Percentiles rank a stretch among this genome's conserved stretches.
phyloP scores from a whole-genome alignment of 768 basidiomycete genomes.

The Suillus spraguei region DNA sequence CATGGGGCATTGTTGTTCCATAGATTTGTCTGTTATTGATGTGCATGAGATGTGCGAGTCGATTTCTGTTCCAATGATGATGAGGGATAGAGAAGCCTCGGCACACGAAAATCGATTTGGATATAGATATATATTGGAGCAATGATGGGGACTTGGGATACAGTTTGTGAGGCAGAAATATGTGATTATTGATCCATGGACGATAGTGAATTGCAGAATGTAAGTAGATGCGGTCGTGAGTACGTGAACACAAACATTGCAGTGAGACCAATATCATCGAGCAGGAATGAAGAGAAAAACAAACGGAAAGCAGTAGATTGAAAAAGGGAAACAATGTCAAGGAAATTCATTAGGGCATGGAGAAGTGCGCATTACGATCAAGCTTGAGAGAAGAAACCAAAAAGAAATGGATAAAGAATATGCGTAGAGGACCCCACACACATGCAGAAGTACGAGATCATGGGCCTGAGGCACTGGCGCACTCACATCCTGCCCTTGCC shows the following conservation, averaged over 20 bases:
- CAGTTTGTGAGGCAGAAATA: slow-evolving; percentile 6
- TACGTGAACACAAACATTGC: neutral
- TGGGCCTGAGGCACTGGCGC: neutral
- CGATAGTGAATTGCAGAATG: neutral
- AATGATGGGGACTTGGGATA: neutral
- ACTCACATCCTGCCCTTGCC: slow-evolving; percentile 13
- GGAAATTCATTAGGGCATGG: neutral
- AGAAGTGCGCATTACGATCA: neutral
- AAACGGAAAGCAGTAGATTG: neutral
- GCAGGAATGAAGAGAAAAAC: neutral
- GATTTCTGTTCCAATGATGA: neutral
- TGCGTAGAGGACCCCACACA: too few species aligned
- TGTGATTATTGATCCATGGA: slow-evolving; percentile 4
- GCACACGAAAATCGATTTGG: neutral
- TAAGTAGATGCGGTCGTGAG: slow-evolving; percentile 2
- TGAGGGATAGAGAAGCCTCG: neutral
- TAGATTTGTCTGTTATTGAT: too few species aligned
- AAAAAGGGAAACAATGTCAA: neutral
- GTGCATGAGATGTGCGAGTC: too few species aligned
- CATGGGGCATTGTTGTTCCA: too few species aligned
- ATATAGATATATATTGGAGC: slow-evolving; percentile 7
- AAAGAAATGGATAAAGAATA: neutral
- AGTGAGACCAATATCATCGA: neutral
- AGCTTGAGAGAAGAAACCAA: neutral
- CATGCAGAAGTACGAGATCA: neutral